Evolutionary conservation across 768 basidiomycete species (phyloP).

Genomic region (Neoboletus subvelutipes): DNA sequence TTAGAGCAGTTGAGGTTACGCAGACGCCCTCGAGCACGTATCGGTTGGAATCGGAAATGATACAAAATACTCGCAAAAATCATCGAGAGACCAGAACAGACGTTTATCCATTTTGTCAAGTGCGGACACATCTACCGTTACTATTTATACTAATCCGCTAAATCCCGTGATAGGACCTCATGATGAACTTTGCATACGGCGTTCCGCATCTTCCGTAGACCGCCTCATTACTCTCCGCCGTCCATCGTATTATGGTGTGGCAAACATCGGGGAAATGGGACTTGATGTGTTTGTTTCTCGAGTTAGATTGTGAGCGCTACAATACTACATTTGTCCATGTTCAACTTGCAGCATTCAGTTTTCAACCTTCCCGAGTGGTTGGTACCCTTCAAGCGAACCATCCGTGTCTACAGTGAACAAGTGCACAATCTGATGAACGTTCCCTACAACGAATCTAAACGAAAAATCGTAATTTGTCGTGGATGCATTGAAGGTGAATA

Average conservation of each 20-base stretch:
- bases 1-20: conserved; percentile 2
- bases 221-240: neutral
- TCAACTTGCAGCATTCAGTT: neutral
- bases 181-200: conserved; percentile 4
- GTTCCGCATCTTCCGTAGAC: conserved; percentile 1
- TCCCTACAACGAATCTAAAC: conserved; percentile 2
- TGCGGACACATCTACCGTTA: neutral
- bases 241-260: conserved; percentile 3
- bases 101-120: conserved; percentile 4
- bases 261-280: conserved; percentile 8
- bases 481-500: neutral
- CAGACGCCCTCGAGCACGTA: neutral
- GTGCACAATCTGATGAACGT: conserved; percentile 3
- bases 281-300: conserved; percentile 4
- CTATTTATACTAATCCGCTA: neutral
- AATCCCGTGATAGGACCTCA: neutral
- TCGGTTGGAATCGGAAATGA: conserved; percentile 1
- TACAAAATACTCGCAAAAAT: conserved; percentile 5
- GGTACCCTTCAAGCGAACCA: conserved; percentile 4
- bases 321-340: no score
- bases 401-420: neutral
- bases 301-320: neutral
- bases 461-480: conserved; percentile 2
- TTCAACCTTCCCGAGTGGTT: conserved; percentile 1
- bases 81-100: neutral